Base-by-base conservation (phyloP, 2,329 filamentous ascomycete genomes). In the Capronia coronata region DNA sequence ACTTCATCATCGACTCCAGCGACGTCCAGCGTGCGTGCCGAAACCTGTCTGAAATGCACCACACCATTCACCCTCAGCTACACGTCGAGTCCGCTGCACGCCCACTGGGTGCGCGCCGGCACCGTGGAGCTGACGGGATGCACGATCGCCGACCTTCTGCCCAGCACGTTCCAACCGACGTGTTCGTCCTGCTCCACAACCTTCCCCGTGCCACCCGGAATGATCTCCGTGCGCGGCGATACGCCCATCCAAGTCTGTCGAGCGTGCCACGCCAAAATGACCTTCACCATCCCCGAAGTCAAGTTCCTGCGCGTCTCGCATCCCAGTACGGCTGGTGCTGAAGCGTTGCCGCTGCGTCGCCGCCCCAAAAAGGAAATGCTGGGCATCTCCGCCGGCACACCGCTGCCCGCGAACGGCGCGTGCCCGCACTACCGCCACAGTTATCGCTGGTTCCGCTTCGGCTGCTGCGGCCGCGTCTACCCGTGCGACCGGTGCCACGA, bases 101-200 rank as follows among this genome's bases (percentile, higher is more conserved):
- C 77, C 45, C 78, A 83, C 68, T 87, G 85, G 2, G 75, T 78
- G n/a, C 75, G 86, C 50, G 86, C 86, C 10, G 87, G 87, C 3
- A 90, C 90, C 64, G 67, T 94, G 50, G 86, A 93, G 64, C 68
- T 87, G 8, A 77, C 83, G 21, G 86, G 85, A 13, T 90, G 86
- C 67, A 83, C 80, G 4, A 76, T 87, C 7, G 75, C 80, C 39
- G 87, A 93, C 63, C 78, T 93, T 73, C 77, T 93, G 9, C 83
- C 85, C 46, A 89, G 85, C 66, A 82, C 80, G 34, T 91, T 94
- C 68, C 70, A 86, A 23, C 87, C 87, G 13, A 90, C 85, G 0
- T 94, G 87, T 65, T 76, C 78, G 1, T 75, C 78, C 61, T 94
- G 87, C 68, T 93, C 87, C 23, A 85, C 82, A 0, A 61, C 79